phyloP scores from a whole-genome alignment of 768 basidiomycete genomes.

The Rhizopogon sp. region DNA sequence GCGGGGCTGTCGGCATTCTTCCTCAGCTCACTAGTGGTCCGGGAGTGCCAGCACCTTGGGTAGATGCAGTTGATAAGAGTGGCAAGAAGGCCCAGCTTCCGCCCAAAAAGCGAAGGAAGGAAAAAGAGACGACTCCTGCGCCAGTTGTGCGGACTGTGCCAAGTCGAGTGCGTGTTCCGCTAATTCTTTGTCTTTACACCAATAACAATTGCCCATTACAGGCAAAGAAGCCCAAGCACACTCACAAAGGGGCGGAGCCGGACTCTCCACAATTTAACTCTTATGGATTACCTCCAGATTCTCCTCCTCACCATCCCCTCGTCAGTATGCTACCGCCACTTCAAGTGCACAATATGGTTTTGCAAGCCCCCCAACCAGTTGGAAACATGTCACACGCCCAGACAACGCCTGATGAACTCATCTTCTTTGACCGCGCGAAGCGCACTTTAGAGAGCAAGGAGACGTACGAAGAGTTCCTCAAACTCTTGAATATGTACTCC shows the following conservation, averaged over 20 bases:
- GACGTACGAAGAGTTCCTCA: slow-evolving; percentile 90
- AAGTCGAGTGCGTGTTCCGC: slow-evolving; percentile 37
- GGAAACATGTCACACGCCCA: slow-evolving; percentile 26
- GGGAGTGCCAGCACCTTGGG: slow-evolving; percentile 32
- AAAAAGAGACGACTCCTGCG: slow-evolving; percentile 65
- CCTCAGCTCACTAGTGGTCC: slow-evolving; percentile 40
- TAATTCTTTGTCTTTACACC: background rate
- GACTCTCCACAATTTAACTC: slow-evolving; percentile 42
- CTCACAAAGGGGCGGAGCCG: slow-evolving; percentile 56
- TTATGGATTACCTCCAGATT: slow-evolving; percentile 37
- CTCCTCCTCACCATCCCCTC: slow-evolving; percentile 27
- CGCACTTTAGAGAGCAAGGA: slow-evolving; percentile 70
- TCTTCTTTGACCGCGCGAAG: slow-evolving; percentile 94
- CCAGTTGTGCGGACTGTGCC: slow-evolving; percentile 45
- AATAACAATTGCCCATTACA: slow-evolving; percentile 20
- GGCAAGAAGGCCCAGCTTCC: slow-evolving; percentile 38
- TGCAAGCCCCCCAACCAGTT: slow-evolving; percentile 13
- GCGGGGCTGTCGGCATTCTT: slow-evolving; percentile 41
- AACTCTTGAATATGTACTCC: slow-evolving; percentile 85
- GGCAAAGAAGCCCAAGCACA: slow-evolving; percentile 60
- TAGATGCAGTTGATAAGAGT: slow-evolving; percentile 35
- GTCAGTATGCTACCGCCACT: slow-evolving; percentile 22
- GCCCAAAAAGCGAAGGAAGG: slow-evolving; percentile 61
- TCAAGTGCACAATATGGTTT: slow-evolving; percentile 21
- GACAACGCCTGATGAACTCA: slow-evolving; percentile 64